A percentile compares a stretch with the other conserved stretches of the same genome.
Evolutionary conservation across 73 alveolate genomes (phyloP).

Genomic region (Paramecium tetraurelia): DNA sequence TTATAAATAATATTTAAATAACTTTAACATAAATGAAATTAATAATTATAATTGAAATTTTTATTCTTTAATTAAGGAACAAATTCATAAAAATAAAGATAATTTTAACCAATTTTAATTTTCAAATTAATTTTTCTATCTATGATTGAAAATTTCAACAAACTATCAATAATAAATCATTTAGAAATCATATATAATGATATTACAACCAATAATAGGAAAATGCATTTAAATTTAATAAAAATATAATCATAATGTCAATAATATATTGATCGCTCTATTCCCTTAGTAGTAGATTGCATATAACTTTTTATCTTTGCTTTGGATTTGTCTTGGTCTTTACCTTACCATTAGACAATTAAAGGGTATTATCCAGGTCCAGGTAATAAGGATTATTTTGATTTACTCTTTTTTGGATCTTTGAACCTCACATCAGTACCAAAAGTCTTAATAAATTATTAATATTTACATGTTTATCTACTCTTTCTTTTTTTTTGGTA

Average conservation of each 20-base stretch:
- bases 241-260: background rate
- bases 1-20: too few species aligned
- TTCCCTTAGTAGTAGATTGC: background rate
- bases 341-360: constrained; percentile 8
- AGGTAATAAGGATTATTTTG: background rate
- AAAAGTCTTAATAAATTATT: background rate
- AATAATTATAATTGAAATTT: too few species aligned
- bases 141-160: too few species aligned
- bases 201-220: background rate
- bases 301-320: background rate
- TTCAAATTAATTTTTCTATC: too few species aligned
- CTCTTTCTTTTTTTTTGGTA: background rate
- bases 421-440: constrained; percentile 50
- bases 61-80: too few species aligned
- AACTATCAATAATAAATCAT: too few species aligned
- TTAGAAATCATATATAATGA: too few species aligned
- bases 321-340: background rate
- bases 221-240: background rate
- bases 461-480: background rate
- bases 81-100: too few species aligned
- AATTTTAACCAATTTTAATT: too few species aligned
- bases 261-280: background rate
- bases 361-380: constrained; percentile 30
- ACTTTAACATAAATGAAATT: too few species aligned
- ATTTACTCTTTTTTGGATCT: constrained; percentile 52